Percentiles rank a stretch among this genome's conserved stretches.
Evolutionary conservation across 345 rosid species (phyloP).

Genomic region (Sapria himalayana): DNA sequence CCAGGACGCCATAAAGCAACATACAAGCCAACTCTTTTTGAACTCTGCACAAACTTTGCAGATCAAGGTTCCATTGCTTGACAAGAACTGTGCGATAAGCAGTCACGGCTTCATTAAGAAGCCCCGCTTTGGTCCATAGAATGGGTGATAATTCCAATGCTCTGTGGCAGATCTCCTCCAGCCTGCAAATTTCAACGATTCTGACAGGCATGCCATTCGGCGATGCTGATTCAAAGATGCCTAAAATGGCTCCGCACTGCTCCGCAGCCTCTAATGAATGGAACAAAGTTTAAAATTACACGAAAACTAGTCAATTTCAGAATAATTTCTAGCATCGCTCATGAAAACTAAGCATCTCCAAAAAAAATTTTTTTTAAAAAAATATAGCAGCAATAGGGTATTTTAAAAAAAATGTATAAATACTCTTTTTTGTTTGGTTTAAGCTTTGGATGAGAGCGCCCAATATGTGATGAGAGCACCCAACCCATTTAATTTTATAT

Average conservation of each 20-base stretch:
- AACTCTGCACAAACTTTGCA: slow-evolving; percentile 45
- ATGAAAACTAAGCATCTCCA: no score
- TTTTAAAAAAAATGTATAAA: no score
- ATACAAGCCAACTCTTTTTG: slow-evolving; percentile 63
- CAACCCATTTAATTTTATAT: no score
- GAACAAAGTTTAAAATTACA: no score
- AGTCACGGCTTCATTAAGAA: slow-evolving; percentile 43
- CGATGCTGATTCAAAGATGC: slow-evolving; percentile 48
- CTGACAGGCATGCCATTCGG: slow-evolving; percentile 50
- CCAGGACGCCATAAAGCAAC: slow-evolving; percentile 64
- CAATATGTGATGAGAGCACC: no score
- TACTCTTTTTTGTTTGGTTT: no score
- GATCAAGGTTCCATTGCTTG: slow-evolving; percentile 72
- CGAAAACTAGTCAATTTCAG: no score
- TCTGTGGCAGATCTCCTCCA: slow-evolving; percentile 66
- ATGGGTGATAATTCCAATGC: slow-evolving; percentile 65
- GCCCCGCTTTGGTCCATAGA: slow-evolving; percentile 53
- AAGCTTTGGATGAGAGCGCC: no score
- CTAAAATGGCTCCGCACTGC: slow-evolving; percentile 62
- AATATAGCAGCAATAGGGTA: no score
- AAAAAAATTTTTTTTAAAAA: no score
- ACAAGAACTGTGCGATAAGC: slow-evolving; percentile 53
- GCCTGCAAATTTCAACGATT: slow-evolving; percentile 40
- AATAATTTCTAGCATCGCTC: no score
- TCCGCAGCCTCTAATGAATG: slow-evolving; percentile 65